These are phyloP conservation scores for Erysimum cheiri DNA, from an alignment of 441 rosid species.

Conservation along the genomic window DNA sequence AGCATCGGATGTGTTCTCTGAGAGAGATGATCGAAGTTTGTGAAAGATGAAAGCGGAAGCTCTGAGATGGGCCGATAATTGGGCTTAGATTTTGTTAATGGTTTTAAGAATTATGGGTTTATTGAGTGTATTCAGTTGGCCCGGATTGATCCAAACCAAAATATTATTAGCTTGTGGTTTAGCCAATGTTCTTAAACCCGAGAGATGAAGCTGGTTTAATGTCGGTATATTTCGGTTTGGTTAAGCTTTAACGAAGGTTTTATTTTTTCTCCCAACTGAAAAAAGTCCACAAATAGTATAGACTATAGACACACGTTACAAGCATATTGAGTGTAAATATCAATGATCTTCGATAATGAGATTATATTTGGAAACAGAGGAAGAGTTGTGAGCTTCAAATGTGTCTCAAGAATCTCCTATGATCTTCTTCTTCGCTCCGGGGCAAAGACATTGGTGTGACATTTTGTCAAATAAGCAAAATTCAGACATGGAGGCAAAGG, in stretches of 20 bases:
- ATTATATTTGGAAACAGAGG: background rate
- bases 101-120: background rate
- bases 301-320: conserved; percentile 3
- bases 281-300: background rate
- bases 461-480: conserved; percentile 82
- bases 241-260: too few species aligned
- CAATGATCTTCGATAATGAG: conserved; percentile 19
- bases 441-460: conserved; percentile 82
- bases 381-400: conserved; percentile 8
- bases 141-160: background rate
- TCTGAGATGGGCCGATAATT: conserved; percentile 19
- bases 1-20: conserved; percentile 31
- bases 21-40: conserved; percentile 39
- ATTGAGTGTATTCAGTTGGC: background rate
- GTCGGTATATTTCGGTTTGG: too few species aligned
- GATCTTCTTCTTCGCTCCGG: conserved; percentile 50
- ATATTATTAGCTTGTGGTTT: too few species aligned
- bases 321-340: conserved; percentile 9
- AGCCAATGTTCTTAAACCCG: too few species aligned
- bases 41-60: conserved; percentile 29
- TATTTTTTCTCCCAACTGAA: too few species aligned
- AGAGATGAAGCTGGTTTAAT: too few species aligned
- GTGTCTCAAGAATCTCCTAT: conserved; percentile 9
- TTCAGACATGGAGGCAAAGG: conserved; percentile 70
- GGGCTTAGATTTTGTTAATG: conserved; percentile 8